Evolutionary conservation across 2,329 filamentous ascomycete species (phyloP).

Genomic region (Herpotrichia juniperi): DNA sequence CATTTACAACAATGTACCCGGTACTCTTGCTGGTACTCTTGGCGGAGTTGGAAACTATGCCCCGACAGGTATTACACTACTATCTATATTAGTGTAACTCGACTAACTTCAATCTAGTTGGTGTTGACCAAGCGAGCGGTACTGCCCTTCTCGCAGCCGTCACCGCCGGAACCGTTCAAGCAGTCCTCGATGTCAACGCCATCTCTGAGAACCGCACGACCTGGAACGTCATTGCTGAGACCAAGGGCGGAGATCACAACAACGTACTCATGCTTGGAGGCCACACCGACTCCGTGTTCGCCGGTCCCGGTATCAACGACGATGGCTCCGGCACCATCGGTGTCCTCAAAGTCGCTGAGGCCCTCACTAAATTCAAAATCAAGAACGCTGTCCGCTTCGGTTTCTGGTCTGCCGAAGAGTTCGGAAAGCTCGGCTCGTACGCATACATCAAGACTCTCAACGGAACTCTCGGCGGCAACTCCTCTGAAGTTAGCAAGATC

Average conservation of each 20-base stretch:
- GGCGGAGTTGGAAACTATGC: conserved; percentile 62
- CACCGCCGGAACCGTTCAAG: conserved; percentile 46
- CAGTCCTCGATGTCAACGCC: conserved; percentile 48
- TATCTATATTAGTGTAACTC: not conserved
- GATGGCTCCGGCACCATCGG: conserved; percentile 49
- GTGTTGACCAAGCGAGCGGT: conserved; percentile 66
- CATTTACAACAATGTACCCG: conserved; percentile 73
- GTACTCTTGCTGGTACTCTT: conserved; percentile 69
- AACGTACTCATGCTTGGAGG: conserved; percentile 49
- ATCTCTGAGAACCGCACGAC: conserved; percentile 55
- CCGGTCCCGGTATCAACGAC: conserved; percentile 50
- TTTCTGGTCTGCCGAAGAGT: conserved; percentile 51
- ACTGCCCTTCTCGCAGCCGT: conserved; percentile 61
- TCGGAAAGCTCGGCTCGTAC: conserved; percentile 46
- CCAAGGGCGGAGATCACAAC: conserved; percentile 48
- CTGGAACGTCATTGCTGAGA: conserved; percentile 46
- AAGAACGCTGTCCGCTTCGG: conserved; percentile 49
- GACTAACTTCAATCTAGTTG: conserved; percentile 52
- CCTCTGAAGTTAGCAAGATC: conserved; percentile 44
- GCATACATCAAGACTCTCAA: conserved; percentile 47
- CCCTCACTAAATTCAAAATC: conserved; percentile 46
- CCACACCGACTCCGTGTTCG: conserved; percentile 51
- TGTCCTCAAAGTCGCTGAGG: conserved; percentile 45
- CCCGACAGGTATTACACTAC: conserved; percentile 53
- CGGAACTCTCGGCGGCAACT: conserved; percentile 34